Evolutionary conservation across 805 yeast species (phyloP).

Genomic region (Lipomyces orientalis): DNA sequence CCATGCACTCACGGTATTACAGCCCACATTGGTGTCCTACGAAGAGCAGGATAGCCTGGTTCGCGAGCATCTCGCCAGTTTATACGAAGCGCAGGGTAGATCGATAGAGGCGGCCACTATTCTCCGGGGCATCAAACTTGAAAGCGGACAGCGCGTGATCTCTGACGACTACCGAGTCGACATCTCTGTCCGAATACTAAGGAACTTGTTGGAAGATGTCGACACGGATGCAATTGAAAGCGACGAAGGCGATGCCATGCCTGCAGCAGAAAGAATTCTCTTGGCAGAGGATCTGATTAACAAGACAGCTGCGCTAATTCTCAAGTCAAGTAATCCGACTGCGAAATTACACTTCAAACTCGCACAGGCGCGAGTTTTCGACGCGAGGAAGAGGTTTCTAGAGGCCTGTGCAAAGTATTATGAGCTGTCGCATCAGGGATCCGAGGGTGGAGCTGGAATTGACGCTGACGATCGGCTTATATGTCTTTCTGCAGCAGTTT

Average conservation of each 20-base stretch:
- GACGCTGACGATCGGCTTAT: constrained; percentile 40
- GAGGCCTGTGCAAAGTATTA: constrained; percentile 44
- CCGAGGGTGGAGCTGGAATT: constrained; percentile 23
- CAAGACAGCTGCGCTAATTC: constrained; percentile 40
- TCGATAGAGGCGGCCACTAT: constrained; percentile 39
- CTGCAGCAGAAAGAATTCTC: constrained; percentile 27
- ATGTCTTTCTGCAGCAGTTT: constrained; percentile 42
- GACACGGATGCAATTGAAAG: constrained; percentile 25
- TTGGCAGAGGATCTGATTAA: constrained; percentile 40
- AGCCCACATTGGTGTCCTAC: constrained; percentile 37
- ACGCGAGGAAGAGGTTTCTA: constrained; percentile 41
- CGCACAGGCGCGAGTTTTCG: constrained; percentile 44
- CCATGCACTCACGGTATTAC: constrained; percentile 20
- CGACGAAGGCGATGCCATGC: constrained; percentile 18
- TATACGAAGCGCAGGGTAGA: constrained; percentile 36
- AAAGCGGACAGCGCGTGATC: constrained; percentile 36
- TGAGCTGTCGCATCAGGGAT: constrained; percentile 39
- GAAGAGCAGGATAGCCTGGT: constrained; percentile 40
- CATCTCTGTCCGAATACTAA: constrained; percentile 40
- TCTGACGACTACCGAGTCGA: constrained; percentile 39
- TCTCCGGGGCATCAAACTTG: constrained; percentile 39
- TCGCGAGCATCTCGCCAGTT: constrained; percentile 40
- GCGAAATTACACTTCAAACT: constrained; percentile 41
- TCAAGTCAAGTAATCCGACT: constrained; percentile 26
- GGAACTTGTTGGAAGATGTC: constrained; percentile 41